These are phyloP conservation scores for Hanseniaspora gamundiae DNA, from an alignment of 1,139 yeast species.

Conservation along the genomic window DNA sequence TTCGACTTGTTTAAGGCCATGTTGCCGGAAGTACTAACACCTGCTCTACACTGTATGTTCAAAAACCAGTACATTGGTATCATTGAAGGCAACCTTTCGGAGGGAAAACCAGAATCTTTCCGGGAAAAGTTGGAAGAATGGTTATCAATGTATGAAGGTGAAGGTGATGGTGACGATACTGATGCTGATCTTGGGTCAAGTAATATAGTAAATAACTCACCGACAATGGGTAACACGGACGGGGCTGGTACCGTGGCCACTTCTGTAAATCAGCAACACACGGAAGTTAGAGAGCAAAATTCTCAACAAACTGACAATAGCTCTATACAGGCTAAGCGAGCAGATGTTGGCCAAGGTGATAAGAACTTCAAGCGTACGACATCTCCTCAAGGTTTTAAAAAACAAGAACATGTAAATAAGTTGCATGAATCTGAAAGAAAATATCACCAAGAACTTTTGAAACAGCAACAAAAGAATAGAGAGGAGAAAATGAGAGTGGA, in stretches of 20 bases:
- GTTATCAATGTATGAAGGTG: background rate
- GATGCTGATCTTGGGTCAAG: background rate
- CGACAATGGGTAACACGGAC: too few relatives aligned
- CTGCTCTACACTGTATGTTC: constrained; percentile 37
- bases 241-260: too few relatives aligned
- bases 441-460: constrained; percentile 1
- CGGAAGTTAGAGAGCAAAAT: too few relatives aligned
- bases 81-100: constrained; percentile 15
- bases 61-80: constrained; percentile 26
- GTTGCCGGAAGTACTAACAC: constrained; percentile 35
- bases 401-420: background rate
- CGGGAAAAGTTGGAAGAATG: background rate
- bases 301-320: too few relatives aligned
- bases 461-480: background rate
- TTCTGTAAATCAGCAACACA: too few relatives aligned
- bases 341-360: too few relatives aligned
- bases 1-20: constrained; percentile 38
- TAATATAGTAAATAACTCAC: background rate
- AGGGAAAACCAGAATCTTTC: background rate
- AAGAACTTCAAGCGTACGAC: too few relatives aligned
- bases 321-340: too few relatives aligned
- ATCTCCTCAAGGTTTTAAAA: background rate
- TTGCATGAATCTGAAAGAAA: constrained; percentile 1
- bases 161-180: background rate
- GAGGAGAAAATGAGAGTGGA: constrained; percentile 5